These are phyloP conservation scores for Colletotrichum eleusines DNA, from an alignment of 2,329 filamentous ascomycete species.

Conservation along the genomic window DNA sequence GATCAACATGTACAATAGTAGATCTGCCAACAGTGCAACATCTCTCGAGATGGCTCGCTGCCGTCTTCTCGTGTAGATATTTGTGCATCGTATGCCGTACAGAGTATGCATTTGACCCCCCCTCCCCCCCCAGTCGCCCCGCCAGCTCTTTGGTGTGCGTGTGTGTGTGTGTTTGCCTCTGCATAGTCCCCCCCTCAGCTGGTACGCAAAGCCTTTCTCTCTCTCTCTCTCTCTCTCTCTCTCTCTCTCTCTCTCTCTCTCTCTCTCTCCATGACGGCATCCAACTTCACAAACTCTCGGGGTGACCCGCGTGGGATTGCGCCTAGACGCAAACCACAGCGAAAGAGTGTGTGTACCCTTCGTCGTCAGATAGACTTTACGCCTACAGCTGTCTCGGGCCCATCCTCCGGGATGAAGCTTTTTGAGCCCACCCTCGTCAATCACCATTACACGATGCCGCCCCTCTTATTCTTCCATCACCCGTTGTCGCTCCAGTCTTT, in stretches of 20 bases:
- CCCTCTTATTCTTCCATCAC: slow-evolving; percentile 5
- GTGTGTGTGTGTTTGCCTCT: slow-evolving; percentile 7
- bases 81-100: slow-evolving; percentile 27
- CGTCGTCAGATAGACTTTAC: slow-evolving; percentile 27
- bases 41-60: slow-evolving; percentile 1
- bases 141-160: background rate
- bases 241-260: too few relatives aligned
- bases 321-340: background rate
- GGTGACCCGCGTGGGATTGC: background rate
- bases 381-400: slow-evolving; percentile 26
- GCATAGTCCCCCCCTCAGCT: slow-evolving; percentile 20
- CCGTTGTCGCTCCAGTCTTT: background rate
- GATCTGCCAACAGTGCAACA: too few relatives aligned
- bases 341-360: background rate
- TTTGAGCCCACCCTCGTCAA: too few relatives aligned
- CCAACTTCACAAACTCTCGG: slow-evolving; percentile 1
- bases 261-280: background rate
- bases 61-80: background rate
- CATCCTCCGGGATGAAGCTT: slow-evolving; percentile 23
- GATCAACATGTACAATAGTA: too few relatives aligned
- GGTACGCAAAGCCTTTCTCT: too few relatives aligned
- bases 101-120: background rate
- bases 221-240: too few relatives aligned
- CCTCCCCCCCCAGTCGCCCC: slow-evolving; percentile 1
- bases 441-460: too few relatives aligned